Evolutionary conservation across 371 early-diverging fungal genomes (phyloP).

Genomic region (Mucor racemosus): DNA sequence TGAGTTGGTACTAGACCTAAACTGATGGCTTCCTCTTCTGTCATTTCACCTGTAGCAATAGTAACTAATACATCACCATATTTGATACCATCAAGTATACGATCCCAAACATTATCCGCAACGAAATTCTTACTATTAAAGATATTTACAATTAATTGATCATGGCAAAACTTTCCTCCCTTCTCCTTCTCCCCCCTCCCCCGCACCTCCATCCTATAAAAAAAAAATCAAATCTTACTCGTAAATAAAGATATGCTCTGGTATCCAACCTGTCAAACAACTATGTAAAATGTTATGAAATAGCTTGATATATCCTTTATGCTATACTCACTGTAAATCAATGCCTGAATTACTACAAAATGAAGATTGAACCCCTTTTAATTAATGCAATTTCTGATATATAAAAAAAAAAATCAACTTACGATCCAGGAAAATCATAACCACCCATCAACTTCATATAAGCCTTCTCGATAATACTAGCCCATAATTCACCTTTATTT

Average conservation of each 20-base stretch:
- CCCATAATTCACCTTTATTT: constrained; percentile 81
- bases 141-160: not conserved
- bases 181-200: no score
- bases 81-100: constrained; percentile 70
- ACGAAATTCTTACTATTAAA: constrained; percentile 56
- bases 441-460: constrained; percentile 95
- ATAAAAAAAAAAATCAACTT: no score
- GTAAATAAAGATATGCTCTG: constrained; percentile 86
- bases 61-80: constrained; percentile 70
- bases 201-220: no score
- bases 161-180: no score
- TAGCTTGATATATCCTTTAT: not conserved
- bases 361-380: no score
- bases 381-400: no score
- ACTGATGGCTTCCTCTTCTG: constrained; percentile 66
- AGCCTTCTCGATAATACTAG: constrained; percentile 90
- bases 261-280: constrained; percentile 92
- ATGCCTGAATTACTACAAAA: constrained; percentile 89
- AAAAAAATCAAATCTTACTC: constrained; percentile 48
- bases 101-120: constrained; percentile 73
- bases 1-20: constrained; percentile 87
- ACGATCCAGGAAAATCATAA: constrained; percentile 92
- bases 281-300: constrained; percentile 23
- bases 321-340: constrained; percentile 71
- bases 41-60: constrained; percentile 75